Base-by-base conservation (phyloP, 768 basidiomycete species). In the Rhodotorula graminis region DNA sequence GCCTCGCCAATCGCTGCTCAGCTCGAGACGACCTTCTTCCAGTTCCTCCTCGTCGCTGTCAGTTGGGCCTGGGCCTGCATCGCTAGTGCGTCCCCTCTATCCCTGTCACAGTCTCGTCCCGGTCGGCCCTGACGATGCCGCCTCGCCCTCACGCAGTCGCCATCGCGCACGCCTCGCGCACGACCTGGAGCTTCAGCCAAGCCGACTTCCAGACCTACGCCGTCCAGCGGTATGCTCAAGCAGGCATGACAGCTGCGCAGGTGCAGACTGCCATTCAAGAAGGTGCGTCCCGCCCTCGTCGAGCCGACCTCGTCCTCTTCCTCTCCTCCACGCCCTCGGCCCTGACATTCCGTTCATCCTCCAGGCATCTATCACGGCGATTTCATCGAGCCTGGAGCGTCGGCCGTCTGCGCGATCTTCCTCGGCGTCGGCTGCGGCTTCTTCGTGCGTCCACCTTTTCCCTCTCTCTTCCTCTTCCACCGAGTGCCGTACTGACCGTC, bases 331-430 rank as follows among this genome's bases (percentile, higher is more conserved):
- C n/a, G 53, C 44, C 11, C 44, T 15, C 27, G 53, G 3, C 9
- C 9, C 53, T 14, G n/a, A 15, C n/a, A 15, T 9, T 23, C 53
- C 4, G 2, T 25, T 12, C 12, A 33, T 37, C 33, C 11, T 27
- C 27, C 40, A 42, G 61, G 57, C 42, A 61, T 77, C 27, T 77
- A 69, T 49, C 50, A 69, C 37, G 77, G 77, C n/a, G 47, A 49
- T 16, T 77, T 37, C 64, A 64, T 77, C 64, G 77, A 77, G n/a
- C 52, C 72, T 0, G 52, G 52, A 0, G 50, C 61, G 6, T 73
- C 70, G 9, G 77, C 69, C 21, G 73, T 75, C 5, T 75, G 67
- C n/a, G 78, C 70, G 3, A 65, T 75, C 47, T 75, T 78, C 47
- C 73, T 78, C 42, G 74, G 73, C 33, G 59, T 71, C n/a, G 75